Conservation (phyloP, 768 basidiomycete genomes). For the Amyloporia xantha region DNA sequence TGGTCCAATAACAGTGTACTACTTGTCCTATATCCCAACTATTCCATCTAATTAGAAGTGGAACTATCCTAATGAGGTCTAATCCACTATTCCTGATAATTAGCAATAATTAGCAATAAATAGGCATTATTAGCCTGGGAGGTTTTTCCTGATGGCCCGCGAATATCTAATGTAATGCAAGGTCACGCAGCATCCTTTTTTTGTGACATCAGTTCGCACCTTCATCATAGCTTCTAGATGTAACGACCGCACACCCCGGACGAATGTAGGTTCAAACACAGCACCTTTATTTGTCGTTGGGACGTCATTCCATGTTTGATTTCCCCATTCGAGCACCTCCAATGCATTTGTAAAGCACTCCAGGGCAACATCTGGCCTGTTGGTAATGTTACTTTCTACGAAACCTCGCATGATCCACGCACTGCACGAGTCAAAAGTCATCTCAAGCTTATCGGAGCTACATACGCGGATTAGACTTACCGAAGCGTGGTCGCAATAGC, state of each 20-base stretch:
- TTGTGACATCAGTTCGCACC: too few species aligned
- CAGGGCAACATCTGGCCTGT: slow-evolving; percentile 17
- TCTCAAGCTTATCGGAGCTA: background rate
- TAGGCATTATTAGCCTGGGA: too few species aligned
- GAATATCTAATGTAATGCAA: too few species aligned
- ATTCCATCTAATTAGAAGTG: too few species aligned
- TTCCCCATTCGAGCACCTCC: slow-evolving; percentile 39
- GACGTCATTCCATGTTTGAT: slow-evolving; percentile 31
- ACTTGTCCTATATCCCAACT: too few species aligned
- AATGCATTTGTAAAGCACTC: slow-evolving; percentile 31
- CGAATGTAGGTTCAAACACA: slow-evolving; percentile 36
- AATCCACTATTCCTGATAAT: too few species aligned
- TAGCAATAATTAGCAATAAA: too few species aligned
- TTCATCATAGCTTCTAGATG: slow-evolving; percentile 28
- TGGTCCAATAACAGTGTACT: too few species aligned
- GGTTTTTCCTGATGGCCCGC: too few species aligned
- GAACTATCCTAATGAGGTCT: too few species aligned
- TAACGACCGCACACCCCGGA: slow-evolving; percentile 34
- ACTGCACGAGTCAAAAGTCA: slow-evolving; percentile 19
- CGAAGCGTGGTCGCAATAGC: slow-evolving; percentile 35
- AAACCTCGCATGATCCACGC: slow-evolving; percentile 36
- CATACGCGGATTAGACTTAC: slow-evolving; percentile 20
- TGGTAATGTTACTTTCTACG: slow-evolving; percentile 17
- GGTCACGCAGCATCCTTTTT: too few species aligned
- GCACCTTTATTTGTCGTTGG: slow-evolving; percentile 31